A percentile compares a stretch with the other conserved stretches of the same genome.
Evolutionary conservation across 2,329 filamentous ascomycete genomes (phyloP).

Genomic region (Talaromyces sp.): DNA sequence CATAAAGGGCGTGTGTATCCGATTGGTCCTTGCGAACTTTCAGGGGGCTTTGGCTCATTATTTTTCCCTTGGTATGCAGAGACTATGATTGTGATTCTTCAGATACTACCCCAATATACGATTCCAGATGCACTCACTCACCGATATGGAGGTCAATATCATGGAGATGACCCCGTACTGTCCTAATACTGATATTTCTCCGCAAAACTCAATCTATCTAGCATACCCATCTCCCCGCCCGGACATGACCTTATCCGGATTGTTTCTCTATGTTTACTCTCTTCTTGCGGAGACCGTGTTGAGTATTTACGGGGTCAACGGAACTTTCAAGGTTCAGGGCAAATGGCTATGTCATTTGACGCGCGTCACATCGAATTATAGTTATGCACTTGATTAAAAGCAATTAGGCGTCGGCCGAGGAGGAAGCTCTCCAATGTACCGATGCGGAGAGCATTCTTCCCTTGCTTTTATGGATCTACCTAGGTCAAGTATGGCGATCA

Average conservation of each 20-base stretch:
- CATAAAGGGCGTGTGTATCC: too few species aligned
- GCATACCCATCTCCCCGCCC: not conserved
- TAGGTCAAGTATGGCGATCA: not conserved
- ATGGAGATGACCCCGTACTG: not conserved
- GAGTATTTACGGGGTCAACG: not conserved
- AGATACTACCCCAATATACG: too few species aligned
- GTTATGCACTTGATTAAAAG: not conserved
- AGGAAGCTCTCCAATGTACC: not conserved
- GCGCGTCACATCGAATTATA: not conserved
- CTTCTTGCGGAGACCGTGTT: not conserved
- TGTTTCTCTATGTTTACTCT: not conserved
- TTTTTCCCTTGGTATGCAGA: too few species aligned
- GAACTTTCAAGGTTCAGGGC: not conserved
- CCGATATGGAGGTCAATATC: too few species aligned
- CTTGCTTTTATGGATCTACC: not conserved
- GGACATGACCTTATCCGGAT: not conserved
- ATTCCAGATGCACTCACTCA: too few species aligned
- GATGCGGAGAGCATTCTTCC: not conserved
- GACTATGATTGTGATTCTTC: too few species aligned
- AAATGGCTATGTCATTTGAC: not conserved
- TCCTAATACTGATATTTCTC: not conserved
- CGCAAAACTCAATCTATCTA: not conserved
- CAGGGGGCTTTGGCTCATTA: too few species aligned
- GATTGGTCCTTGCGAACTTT: too few species aligned
- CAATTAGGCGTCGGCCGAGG: not conserved